These are phyloP conservation scores for Maudiozyma humilis DNA, from an alignment of 1,139 yeast species.

Conservation along the genomic window DNA sequence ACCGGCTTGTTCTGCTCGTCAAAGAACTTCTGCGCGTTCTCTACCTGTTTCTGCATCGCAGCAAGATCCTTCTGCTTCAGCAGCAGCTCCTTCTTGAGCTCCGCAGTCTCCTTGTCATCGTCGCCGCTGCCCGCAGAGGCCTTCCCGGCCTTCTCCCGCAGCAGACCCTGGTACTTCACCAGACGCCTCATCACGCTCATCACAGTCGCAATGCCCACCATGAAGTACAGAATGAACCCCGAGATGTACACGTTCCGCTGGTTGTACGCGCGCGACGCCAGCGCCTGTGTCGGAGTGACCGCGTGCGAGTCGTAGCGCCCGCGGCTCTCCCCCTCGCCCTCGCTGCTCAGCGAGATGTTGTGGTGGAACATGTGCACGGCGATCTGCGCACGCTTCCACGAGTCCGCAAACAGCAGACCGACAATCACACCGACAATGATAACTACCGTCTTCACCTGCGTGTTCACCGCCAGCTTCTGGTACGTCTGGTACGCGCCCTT, in stretches of 20 bases:
- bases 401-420: conserved; percentile 51
- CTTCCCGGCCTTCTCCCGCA: conserved; percentile 20
- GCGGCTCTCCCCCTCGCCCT: background rate
- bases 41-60: conserved; percentile 46
- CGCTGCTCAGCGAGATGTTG: conserved; percentile 7
- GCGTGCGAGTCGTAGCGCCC: conserved; percentile 6
- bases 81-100: conserved; percentile 35
- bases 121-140: background rate
- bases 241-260: conserved; percentile 65
- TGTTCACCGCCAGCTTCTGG: conserved; percentile 32
- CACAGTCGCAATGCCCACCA: conserved; percentile 51
- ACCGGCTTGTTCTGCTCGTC: conserved; percentile 30
- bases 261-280: conserved; percentile 46
- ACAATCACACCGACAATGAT: conserved; percentile 42
- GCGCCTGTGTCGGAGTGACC: conserved; percentile 15
- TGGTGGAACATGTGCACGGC: conserved; percentile 23
- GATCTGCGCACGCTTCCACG: conserved; percentile 42
- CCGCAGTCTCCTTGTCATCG: conserved; percentile 36
- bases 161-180: conserved; percentile 46
- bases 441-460: conserved; percentile 44
- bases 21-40: conserved; percentile 46
- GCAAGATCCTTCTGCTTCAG: conserved; percentile 42
- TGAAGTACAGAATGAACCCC: conserved; percentile 60
- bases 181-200: conserved; percentile 47
- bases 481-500: conserved; percentile 38